phyloP scores from a whole-genome alignment of 2,329 filamentous ascomycete genomes.

The Alternaria sp. region DNA sequence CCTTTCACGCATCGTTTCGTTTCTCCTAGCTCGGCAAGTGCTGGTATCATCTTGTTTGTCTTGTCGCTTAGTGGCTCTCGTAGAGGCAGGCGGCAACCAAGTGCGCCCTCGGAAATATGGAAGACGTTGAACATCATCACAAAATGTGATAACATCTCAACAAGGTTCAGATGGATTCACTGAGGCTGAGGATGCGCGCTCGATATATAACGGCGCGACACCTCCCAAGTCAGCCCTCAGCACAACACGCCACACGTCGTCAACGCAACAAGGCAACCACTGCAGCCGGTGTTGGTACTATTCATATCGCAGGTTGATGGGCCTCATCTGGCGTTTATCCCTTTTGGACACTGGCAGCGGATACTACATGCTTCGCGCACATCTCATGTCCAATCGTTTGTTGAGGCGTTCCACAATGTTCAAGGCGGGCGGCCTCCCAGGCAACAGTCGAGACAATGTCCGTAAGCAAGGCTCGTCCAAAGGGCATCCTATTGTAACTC shows the following conservation, averaged over 20 bases:
- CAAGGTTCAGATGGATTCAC: not conserved
- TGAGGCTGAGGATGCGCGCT: not conserved
- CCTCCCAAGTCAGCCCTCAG: constrained; percentile 10
- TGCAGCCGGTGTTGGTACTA: constrained; percentile 22
- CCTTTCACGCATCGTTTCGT: not conserved
- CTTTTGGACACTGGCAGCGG: constrained; percentile 1
- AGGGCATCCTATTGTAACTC: not conserved
- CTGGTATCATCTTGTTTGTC: not conserved
- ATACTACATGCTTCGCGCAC: not conserved
- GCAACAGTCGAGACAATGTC: constrained; percentile 1
- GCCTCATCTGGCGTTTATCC: constrained; percentile 33
- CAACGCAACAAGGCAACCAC: constrained; percentile 26
- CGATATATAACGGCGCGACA: constrained; percentile 18
- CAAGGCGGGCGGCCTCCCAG: constrained; percentile 10
- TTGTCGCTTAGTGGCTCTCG: not conserved
- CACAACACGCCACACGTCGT: constrained; percentile 14
- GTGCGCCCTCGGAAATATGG: not conserved
- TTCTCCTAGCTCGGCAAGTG: not conserved
- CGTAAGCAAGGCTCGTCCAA: not conserved
- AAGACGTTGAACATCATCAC: not conserved
- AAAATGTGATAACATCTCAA: not conserved
- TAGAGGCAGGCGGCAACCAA: not conserved
- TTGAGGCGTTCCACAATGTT: not conserved
- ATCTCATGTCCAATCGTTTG: not conserved
- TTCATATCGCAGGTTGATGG: constrained; percentile 8